Conservation (phyloP, 2,329 filamentous ascomycete species). For the Orbilia blumenaviensis region DNA sequence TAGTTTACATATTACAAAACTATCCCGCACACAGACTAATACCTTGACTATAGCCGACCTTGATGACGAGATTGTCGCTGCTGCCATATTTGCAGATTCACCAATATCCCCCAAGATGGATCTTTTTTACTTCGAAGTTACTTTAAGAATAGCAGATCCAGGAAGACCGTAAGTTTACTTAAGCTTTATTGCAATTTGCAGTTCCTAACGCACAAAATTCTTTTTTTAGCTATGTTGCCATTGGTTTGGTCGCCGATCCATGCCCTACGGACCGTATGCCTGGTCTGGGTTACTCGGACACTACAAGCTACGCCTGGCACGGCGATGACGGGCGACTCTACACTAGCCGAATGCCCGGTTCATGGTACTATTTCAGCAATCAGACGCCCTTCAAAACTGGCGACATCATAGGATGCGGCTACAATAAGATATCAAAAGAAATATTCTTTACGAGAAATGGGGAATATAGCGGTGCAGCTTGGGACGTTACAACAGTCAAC, state of each 20-base stretch:
- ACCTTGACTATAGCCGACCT: not conserved
- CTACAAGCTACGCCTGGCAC: conserved; percentile 37
- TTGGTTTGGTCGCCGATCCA: conserved; percentile 35
- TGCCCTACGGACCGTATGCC: conserved; percentile 29
- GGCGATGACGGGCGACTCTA: conserved; percentile 33
- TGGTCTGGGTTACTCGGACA: conserved; percentile 15
- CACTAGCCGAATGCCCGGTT: not conserved
- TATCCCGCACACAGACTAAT: not conserved
- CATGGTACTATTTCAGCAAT: not conserved
- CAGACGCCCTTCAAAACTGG: not conserved
- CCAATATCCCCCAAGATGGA: conserved; percentile 34
- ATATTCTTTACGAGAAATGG: conserved; percentile 47
- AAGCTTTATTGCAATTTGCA: not conserved
- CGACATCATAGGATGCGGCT: conserved; percentile 37
- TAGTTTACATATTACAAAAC: not conserved
- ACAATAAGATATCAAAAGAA: conserved; percentile 6
- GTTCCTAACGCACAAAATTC: not conserved
- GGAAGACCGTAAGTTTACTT: conserved; percentile 7
- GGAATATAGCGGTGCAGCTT: conserved; percentile 15
- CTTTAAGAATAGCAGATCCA: conserved; percentile 1
- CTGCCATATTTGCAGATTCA: conserved; percentile 17
- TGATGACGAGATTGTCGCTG: conserved; percentile 6
- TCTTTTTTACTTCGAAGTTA: conserved; percentile 36
- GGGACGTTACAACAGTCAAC: not conserved
- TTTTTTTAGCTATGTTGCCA: conserved; percentile 7